These are phyloP conservation scores for Periglandula ipomoeae DNA, from an alignment of 2,329 filamentous ascomycete species.

Conservation along the genomic window DNA sequence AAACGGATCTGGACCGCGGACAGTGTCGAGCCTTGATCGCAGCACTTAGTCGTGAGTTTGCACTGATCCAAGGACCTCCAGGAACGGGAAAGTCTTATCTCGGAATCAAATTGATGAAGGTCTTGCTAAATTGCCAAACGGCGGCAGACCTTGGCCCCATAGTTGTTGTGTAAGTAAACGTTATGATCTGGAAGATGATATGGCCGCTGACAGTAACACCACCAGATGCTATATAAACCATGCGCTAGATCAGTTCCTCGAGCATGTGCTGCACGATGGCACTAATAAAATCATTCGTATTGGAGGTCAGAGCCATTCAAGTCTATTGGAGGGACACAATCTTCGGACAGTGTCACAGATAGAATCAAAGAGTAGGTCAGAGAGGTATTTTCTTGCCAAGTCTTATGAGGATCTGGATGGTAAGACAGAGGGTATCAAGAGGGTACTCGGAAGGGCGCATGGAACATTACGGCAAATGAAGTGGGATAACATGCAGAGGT, in stretches of 20 bases:
- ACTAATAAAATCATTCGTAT: constrained; percentile 49
- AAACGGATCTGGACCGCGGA: constrained; percentile 41
- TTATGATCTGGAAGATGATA: not conserved
- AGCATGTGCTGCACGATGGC: constrained; percentile 43
- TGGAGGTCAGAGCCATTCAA: constrained; percentile 48
- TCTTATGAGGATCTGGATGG: constrained; percentile 17
- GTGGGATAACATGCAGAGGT: not conserved
- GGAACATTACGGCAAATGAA: not conserved
- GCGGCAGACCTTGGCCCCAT: constrained; percentile 37
- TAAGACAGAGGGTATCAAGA: not conserved
- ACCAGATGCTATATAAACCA: constrained; percentile 38
- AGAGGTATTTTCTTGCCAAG: too few species aligned
- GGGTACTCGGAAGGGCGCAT: not conserved
- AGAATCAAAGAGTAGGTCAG: constrained; percentile 27
- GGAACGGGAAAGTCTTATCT: constrained; percentile 60
- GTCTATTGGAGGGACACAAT: constrained; percentile 39
- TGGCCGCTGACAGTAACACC: not conserved
- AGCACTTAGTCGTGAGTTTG: constrained; percentile 41
- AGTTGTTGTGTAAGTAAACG: too few species aligned
- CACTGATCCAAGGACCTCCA: constrained; percentile 60
- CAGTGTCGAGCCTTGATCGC: constrained; percentile 43
- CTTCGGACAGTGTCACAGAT: constrained; percentile 29
- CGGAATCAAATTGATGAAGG: constrained; percentile 49
- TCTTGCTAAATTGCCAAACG: constrained; percentile 35
- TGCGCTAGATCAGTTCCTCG: constrained; percentile 47